Evolutionary conservation across 192 early-diverging fungal species (phyloP).

Genomic region (Glomus cerebriforme): DNA sequence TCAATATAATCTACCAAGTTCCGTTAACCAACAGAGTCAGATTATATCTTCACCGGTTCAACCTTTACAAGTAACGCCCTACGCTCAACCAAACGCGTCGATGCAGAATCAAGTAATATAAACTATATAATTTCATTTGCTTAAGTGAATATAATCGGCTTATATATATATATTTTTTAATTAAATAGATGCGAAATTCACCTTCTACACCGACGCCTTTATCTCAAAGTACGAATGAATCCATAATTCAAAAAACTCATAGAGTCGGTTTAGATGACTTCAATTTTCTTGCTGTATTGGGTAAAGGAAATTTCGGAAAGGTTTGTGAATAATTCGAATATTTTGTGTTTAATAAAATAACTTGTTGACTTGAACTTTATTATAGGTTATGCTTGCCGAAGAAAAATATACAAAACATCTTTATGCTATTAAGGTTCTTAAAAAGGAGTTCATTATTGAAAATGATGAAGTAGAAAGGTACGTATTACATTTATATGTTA

Average conservation of each 20-base stretch:
- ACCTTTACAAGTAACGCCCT: neutral
- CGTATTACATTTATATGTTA: neutral
- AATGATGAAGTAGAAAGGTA: constrained; percentile 95
- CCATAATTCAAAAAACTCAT: constrained; percentile 34
- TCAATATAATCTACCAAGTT: neutral
- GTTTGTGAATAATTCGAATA: constrained; percentile 42
- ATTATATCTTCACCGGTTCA: constrained; percentile 1
- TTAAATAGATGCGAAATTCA: neutral
- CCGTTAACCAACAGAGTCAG: neutral
- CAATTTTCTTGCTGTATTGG: constrained; percentile 90
- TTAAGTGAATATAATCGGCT: neutral
- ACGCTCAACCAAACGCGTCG: neutral
- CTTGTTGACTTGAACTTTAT: constrained; percentile 2
- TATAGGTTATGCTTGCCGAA: constrained; percentile 91
- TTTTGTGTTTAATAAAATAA: neutral
- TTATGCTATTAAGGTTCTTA: constrained; percentile 97
- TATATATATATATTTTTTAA: constrained; percentile 28
- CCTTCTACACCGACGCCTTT: constrained; percentile 25
- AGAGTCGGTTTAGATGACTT: constrained; percentile 92
- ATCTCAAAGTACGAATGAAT: neutral
- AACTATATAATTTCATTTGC: too few species aligned
- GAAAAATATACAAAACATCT: constrained; percentile 80
- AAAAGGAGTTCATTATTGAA: constrained; percentile 97
- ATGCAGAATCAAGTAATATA: neutral
- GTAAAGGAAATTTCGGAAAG: constrained; percentile 99